A percentile compares a stretch with the other conserved stretches of the same genome.
phyloP scores from a whole-genome alignment of 805 yeast genomes.

The Kodamaea restingae region DNA sequence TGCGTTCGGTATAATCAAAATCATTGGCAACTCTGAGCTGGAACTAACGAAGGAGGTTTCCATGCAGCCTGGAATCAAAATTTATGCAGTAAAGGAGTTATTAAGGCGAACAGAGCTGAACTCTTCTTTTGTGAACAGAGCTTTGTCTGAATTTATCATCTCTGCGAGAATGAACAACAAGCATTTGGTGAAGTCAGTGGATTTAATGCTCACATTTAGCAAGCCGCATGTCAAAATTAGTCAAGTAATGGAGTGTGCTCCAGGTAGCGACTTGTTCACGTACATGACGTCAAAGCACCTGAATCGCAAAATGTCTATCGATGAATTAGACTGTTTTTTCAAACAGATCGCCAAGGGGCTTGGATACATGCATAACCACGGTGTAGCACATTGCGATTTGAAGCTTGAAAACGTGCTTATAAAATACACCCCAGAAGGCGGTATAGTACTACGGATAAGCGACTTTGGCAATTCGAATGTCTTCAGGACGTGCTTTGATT shows the following conservation, averaged over 20 bases:
- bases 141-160: constrained; percentile 87
- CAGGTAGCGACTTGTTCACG: constrained; percentile 35
- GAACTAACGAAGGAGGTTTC: constrained; percentile 2
- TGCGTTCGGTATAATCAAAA: constrained; percentile 45
- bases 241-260: constrained; percentile 38
- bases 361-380: constrained; percentile 81
- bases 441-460: constrained; percentile 38
- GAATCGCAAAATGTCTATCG: constrained; percentile 20
- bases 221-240: constrained; percentile 13
- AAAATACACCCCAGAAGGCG: constrained; percentile 8
- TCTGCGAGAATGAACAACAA: constrained; percentile 71
- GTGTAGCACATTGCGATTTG: constrained; percentile 90
- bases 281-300: constrained; percentile 20
- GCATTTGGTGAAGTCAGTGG: constrained; percentile 74
- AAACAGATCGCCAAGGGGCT: constrained; percentile 83
- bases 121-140: constrained; percentile 59
- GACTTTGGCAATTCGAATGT: constrained; percentile 94
- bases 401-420: constrained; percentile 84
- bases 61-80: neutral
- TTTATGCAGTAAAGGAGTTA: constrained; percentile 35
- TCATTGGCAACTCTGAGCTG: constrained; percentile 19
- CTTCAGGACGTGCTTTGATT: constrained; percentile 86
- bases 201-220: constrained; percentile 49
- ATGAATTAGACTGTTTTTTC: constrained; percentile 84
- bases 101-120: constrained; percentile 22